Evolutionary conservation across 2,329 filamentous ascomycete species (phyloP).

Genomic region (Taxawa tesnikishii): DNA sequence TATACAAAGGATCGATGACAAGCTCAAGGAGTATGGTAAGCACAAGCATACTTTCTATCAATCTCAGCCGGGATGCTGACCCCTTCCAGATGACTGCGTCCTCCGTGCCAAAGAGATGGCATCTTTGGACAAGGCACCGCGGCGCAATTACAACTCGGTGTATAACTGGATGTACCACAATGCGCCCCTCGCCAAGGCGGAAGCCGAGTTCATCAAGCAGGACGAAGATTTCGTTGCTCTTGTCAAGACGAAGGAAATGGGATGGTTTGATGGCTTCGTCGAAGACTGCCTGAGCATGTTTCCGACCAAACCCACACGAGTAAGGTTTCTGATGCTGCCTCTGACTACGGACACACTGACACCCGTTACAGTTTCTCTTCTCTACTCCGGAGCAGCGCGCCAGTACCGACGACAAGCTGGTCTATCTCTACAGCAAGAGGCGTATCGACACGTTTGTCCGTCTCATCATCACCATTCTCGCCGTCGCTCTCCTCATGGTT

Average conservation of each 20-base stretch:
- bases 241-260: conserved; percentile 25
- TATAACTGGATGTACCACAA: conserved; percentile 23
- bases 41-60: no score
- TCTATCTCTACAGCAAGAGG: conserved; percentile 22
- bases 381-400: conserved; percentile 24
- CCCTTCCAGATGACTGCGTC: conserved; percentile 21
- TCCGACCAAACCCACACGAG: conserved; percentile 16
- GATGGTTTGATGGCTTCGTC: conserved; percentile 25
- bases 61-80: conserved; percentile 7
- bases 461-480: conserved; percentile 13
- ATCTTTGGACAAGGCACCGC: conserved; percentile 23
- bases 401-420: conserved; percentile 20
- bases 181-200: conserved; percentile 21
- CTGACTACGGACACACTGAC: neutral
- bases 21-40: conserved; percentile 8
- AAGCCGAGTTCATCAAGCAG: conserved; percentile 22
- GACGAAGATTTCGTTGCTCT: conserved; percentile 27
- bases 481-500: conserved; percentile 12
- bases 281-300: conserved; percentile 20
- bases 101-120: conserved; percentile 23
- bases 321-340: conserved; percentile 9
- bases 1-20: conserved; percentile 4
- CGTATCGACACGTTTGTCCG: conserved; percentile 28
- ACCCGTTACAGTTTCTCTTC: conserved; percentile 23
- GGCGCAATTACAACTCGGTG: conserved; percentile 26